Evolutionary conservation across 352 stramenopile genomes (phyloP).

Genomic region (Pythium rishiriense): DNA sequence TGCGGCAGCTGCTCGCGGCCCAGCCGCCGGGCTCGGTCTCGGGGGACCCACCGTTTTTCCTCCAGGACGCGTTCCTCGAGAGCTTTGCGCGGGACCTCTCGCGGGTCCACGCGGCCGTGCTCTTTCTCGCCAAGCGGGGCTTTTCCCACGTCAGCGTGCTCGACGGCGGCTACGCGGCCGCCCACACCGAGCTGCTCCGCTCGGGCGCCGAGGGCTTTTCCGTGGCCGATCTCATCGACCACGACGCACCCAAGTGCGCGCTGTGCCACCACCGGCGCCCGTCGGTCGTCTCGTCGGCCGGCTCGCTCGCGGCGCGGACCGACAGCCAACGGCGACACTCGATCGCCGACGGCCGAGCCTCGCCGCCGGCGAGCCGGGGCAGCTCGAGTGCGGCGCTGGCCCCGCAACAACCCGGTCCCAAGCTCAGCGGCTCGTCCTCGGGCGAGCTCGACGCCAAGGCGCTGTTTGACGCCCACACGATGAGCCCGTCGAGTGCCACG

Average conservation of each 20-base stretch:
- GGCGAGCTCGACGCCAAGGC: conserved; percentile 37
- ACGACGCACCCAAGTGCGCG: conserved; percentile 58
- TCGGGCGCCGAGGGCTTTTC: conserved; percentile 42
- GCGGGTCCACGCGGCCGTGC: conserved; percentile 62
- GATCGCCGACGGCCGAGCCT: conserved; percentile 1
- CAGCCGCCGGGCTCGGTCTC: conserved; percentile 21
- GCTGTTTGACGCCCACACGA: conserved; percentile 39
- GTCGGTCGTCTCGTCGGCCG: conserved; percentile 15
- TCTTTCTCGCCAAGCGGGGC: conserved; percentile 72
- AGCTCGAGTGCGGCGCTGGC: conserved; percentile 18
- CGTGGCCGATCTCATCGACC: conserved; percentile 71
- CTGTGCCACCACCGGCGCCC: conserved; percentile 63
- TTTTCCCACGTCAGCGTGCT: conserved; percentile 79
- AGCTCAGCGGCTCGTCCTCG: conserved; percentile 18
- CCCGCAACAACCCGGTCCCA: conserved; percentile 2
- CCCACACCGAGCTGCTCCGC: conserved; percentile 51
- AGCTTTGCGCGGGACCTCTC: conserved; percentile 65
- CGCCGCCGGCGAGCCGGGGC: conserved; percentile 14
- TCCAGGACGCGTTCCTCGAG: conserved; percentile 63
- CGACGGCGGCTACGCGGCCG: conserved; percentile 66
- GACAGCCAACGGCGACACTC: conserved; percentile 16
- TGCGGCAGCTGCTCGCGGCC: conserved; percentile 38
- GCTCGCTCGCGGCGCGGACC: conserved; percentile 16
- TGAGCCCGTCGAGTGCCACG: conserved; percentile 10
- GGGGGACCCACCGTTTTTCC: conserved; percentile 37